Percentiles rank a stretch among this genome's conserved stretches.
These are phyloP conservation scores for Stentor roeselii DNA, from an alignment of 73 alveolate species.

Conservation along the genomic window DNA sequence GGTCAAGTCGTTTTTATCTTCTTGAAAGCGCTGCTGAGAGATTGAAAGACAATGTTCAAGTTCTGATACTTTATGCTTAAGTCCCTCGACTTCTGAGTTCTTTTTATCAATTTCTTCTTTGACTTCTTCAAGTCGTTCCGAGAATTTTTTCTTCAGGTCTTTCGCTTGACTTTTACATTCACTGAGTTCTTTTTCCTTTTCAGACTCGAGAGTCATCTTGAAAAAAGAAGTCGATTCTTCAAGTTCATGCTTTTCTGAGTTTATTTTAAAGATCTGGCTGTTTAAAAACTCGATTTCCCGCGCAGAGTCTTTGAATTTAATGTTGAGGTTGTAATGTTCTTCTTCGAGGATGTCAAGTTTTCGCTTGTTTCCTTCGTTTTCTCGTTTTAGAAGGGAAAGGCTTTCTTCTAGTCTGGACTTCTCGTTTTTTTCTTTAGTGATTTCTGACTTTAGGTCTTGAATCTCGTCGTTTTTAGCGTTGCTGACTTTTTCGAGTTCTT, in stretches of 20 bases:
- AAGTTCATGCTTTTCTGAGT: neutral
- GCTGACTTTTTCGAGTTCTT: neutral
- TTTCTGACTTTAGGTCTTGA: neutral
- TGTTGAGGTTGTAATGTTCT: neutral
- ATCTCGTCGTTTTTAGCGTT: neutral
- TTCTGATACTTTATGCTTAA: too few species aligned
- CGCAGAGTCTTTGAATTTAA: neutral
- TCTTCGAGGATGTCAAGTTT: neutral
- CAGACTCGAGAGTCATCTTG: neutral
- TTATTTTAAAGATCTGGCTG: neutral
- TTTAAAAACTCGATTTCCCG: neutral
- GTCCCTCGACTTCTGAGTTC: neutral
- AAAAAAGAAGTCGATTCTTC: neutral
- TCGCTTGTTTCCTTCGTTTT: neutral
- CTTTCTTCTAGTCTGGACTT: neutral
- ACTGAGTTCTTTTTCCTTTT: neutral
- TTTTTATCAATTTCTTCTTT: neutral
- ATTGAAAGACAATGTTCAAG: too few species aligned
- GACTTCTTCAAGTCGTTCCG: neutral
- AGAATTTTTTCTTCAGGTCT: neutral
- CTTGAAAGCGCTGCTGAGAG: too few species aligned
- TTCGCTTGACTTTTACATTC: neutral
- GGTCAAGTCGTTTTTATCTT: too few species aligned
- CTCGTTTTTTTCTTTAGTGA: neutral
- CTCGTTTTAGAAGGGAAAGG: neutral